These are phyloP conservation scores for Colletotrichum musae DNA, from an alignment of 2,329 filamentous ascomycete genomes.

Conservation along the genomic window DNA sequence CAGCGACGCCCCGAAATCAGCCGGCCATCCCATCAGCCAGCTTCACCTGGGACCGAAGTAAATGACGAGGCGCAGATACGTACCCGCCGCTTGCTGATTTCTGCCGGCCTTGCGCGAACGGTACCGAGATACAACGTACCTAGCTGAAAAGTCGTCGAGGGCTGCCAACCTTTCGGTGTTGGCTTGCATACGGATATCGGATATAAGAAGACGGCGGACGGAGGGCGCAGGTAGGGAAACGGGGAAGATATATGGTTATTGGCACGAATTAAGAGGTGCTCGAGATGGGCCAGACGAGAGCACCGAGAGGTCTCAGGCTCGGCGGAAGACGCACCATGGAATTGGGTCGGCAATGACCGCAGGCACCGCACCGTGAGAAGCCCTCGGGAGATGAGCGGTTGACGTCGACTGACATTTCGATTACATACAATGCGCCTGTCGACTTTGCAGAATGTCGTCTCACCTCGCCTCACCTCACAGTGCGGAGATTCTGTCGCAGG, in stretches of 20 bases:
- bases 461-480: conserved; percentile 19
- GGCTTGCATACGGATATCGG: conserved; percentile 12
- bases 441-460: background rate
- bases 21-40: background rate
- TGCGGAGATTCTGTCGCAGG: conserved; percentile 5
- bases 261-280: background rate
- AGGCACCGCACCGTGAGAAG: background rate
- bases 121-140: conserved; percentile 15
- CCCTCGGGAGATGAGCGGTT: conserved; percentile 1
- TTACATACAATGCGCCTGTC: background rate
- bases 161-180: conserved; percentile 18
- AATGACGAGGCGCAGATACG: conserved; percentile 29
- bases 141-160: background rate
- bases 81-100: conserved; percentile 36
- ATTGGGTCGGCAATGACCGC: background rate
- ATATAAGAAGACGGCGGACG: conserved; percentile 12
- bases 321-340: background rate
- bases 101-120: conserved; percentile 32
- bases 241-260: conserved; percentile 1
- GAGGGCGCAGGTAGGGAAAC: background rate
- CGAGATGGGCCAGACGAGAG: conserved; percentile 15
- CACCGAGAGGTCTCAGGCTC: background rate
- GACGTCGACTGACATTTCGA: conserved; percentile 8
- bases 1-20: background rate
- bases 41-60: background rate